Evolutionary conservation across 2,329 filamentous ascomycete genomes (phyloP), one percentile per base, ranked within the genome.

Genomic region (Chaetomiaceae sp.): DNA sequence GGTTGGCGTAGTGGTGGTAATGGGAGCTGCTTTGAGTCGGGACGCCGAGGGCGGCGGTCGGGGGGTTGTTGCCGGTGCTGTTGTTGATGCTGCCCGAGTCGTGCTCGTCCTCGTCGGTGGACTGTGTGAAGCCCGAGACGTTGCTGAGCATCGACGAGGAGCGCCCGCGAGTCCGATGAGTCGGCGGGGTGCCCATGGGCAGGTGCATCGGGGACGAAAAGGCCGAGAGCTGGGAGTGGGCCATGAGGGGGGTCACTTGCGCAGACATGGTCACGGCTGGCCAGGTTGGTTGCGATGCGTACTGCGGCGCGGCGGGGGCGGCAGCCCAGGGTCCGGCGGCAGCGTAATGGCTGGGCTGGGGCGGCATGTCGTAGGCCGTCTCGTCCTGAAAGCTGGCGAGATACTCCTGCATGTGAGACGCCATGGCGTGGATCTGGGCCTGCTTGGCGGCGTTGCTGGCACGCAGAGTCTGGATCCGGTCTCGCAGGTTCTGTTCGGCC

Each of bases 91-190:
- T 55, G 51, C 55, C 56, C 52, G 51, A 55, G 31, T 55, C 59
- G 37, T 70, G 71, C 17, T 73, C 71, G 19, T 77, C 78, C 39
- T 76, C 78, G 42, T 71, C 72, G 58, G 77, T 82, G 14, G 76
- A 80, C 66, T 84, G 79, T 7, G 82, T 85, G 59, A 85, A 83
- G 17, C 81, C 81, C n/a, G 80, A 83, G 3, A 85, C 70, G 59
- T 83, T 77, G 60, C 81, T 84, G 2, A 85, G 75, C 82, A 85
- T 85, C 51, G 79, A 83, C 9, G 79, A 83, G 25, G 81, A 84
- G 43, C 82, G 77, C 19, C 79, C 81, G 39, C 81, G 69, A 25
- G 71, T 69, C 63, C 73, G 75, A 34, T 51, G 55, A 30, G 49
- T 57, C 25, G 41, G 59, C 20, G 60, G 64, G 20, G 52, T 61